Evolutionary conservation across 768 basidiomycete species (phyloP).

Genomic region (Leucocoprinus sp.): DNA sequence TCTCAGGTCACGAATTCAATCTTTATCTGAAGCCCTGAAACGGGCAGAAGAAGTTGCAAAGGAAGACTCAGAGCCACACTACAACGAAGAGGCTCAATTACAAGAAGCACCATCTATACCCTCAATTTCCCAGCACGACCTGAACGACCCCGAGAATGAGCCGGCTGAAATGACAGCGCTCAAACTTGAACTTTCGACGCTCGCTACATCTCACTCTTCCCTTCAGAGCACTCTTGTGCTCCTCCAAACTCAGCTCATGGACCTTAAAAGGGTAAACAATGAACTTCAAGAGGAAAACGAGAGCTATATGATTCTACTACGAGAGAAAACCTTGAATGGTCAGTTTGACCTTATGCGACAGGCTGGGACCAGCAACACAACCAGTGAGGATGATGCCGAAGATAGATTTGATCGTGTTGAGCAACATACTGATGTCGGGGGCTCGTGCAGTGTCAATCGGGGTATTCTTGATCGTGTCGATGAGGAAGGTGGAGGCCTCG

Average conservation of each 20-base stretch:
- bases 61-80: slow-evolving; percentile 26
- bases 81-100: slow-evolving; percentile 18
- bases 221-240: slow-evolving; percentile 80
- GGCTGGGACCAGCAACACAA: slow-evolving; percentile 40
- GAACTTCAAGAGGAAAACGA: slow-evolving; percentile 94
- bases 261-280: slow-evolving; percentile 82
- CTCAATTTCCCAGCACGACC: slow-evolving; percentile 23
- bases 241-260: slow-evolving; percentile 75
- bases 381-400: slow-evolving; percentile 32
- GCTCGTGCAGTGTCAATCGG: slow-evolving; percentile 47
- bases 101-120: slow-evolving; percentile 14
- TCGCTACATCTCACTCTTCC: slow-evolving; percentile 78
- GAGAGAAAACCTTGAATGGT: slow-evolving; percentile 87
- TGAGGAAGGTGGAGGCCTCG: slow-evolving; percentile 42
- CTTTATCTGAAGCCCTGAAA: slow-evolving; percentile 60
- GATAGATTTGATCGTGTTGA: slow-evolving; percentile 32
- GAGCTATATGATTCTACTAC: slow-evolving; percentile 87
- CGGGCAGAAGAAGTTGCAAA: slow-evolving; percentile 39
- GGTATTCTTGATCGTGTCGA: slow-evolving; percentile 59
- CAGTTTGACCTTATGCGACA: slow-evolving; percentile 73
- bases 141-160: slow-evolving; percentile 61
- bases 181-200: slow-evolving; percentile 74
- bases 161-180: slow-evolving; percentile 86
- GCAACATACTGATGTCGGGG: slow-evolving; percentile 42
- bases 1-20: slow-evolving; percentile 84